A percentile compares a stretch with the other conserved stretches of the same genome.
Evolutionary conservation across 2,329 filamentous ascomycete genomes (phyloP).

Genomic region (Mycogone perniciosa): DNA sequence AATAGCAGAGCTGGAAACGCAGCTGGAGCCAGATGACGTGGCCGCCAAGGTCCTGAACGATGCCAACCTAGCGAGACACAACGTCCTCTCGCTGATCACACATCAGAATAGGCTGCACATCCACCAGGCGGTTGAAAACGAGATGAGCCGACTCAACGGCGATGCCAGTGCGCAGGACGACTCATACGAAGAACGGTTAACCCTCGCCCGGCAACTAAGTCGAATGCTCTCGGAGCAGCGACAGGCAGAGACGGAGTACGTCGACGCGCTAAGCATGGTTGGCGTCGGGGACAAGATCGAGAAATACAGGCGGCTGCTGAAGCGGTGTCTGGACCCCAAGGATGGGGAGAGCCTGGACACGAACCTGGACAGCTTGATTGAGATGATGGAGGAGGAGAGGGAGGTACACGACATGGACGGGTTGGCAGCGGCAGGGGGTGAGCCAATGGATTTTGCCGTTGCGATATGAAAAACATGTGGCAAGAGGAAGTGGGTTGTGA

Average conservation of each 20-base stretch:
- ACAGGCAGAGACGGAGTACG: slow-evolving; percentile 59
- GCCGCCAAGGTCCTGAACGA: slow-evolving; percentile 46
- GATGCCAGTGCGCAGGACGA: slow-evolving; percentile 35
- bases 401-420: slow-evolving; percentile 37
- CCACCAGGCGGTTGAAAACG: slow-evolving; percentile 45
- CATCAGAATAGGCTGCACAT: slow-evolving; percentile 49
- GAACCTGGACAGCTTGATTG: slow-evolving; percentile 54
- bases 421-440: slow-evolving; percentile 20
- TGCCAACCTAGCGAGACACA: slow-evolving; percentile 42
- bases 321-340: slow-evolving; percentile 59
- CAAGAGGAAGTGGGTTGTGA: not conserved
- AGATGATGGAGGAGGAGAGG: slow-evolving; percentile 57
- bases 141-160: slow-evolving; percentile 47
- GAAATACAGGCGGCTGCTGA: slow-evolving; percentile 64
- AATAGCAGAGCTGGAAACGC: slow-evolving; percentile 49
- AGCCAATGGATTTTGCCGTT: slow-evolving; percentile 25
- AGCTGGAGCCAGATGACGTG: slow-evolving; percentile 49
- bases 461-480: not conserved
- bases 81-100: slow-evolving; percentile 43
- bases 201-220: slow-evolving; percentile 52
- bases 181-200: slow-evolving; percentile 48
- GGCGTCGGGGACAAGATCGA: slow-evolving; percentile 68
- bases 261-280: slow-evolving; percentile 60
- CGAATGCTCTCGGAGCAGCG: slow-evolving; percentile 54
- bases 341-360: slow-evolving; percentile 63